Base-by-base conservation (phyloP, 768 basidiomycete species). In the Tylopilus intermedius region DNA sequence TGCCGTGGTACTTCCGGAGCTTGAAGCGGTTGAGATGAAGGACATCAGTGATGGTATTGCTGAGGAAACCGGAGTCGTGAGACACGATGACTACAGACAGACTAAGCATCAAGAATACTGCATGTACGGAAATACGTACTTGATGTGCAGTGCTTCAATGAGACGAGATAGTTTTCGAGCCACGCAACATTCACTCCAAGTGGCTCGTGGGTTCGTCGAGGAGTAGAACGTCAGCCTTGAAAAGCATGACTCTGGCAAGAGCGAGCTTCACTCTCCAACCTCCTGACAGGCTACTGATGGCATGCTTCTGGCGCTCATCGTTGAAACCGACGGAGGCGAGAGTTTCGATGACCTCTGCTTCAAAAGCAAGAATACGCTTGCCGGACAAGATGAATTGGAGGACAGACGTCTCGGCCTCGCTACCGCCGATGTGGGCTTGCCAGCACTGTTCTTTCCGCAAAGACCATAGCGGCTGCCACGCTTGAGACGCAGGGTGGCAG, bases 191-290 rank as follows among this genome's bases (percentile, higher is more conserved):
- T 97, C 74, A 96, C 84, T 97, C 94, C 76, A 97, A 82, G 71
- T 92, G 89, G 79, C 91, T 92, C 76, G 94, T 96, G 42, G 94
- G 94, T 77, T 96, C 94, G 72, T 96, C 94, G 59, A 95, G 89
- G 26, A 96, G 76, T 47, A 97, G 84, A 66, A 97, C 96, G 66
- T 97, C 94, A 57, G 94, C 94, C 77, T 88, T 90, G 88, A 97
- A 97, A 42, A 97, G 80, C 84, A 97, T 95, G 46, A 94, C 94
- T 57, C 94, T 84, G 53, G 94, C 94, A 56, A 97, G 83, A 38
- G 94, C 94, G 58, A 97, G 86, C 82, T 96, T 97, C 94, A 97
- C 96, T 82, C 96, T 97, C 94, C 94, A 96, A 78, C 94, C 94
- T 82, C 94, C 94, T 41, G 94, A 97, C 38, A 97, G 77, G 53